Base-by-base conservation (phyloP, 306 rosid genomes). In the Acmispon strigosus region DNA sequence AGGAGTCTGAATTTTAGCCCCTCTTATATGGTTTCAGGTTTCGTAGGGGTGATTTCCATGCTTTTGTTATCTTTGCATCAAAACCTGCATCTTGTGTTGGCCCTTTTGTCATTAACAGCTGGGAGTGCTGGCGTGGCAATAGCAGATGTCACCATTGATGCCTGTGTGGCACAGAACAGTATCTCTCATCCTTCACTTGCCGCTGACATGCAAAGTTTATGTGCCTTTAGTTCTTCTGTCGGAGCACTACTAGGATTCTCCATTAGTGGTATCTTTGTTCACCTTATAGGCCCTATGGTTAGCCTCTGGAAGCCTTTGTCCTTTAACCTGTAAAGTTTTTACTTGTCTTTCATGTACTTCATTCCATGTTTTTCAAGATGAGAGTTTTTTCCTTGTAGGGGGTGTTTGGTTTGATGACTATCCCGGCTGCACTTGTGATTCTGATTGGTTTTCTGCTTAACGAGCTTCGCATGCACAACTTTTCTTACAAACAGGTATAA, bases 71-170 rank as follows among this genome's bases (percentile, higher is more conserved):
- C 95, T 16, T 70, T 78, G 68, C 92, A 87, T 22, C 78, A 83
- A 61, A 83, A 87, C 62, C 78, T 94, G 76, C 98, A 87, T 74
- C 82, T 94, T 24, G 85, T 83, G 62, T 78, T 90, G 34, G 98
- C 98, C 39, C 27, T 94, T 41, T 49, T 89, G 80, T 52, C 88
- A 60, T 77, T 94, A 66, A 90, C 97, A 55, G 86, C 81, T 6
- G 92, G 87, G 53, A 94, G 97, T 79, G 90, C 92, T 29, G 96
- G 95, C 47, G 94, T 71, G 66, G 97, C 98, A 45, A 82, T 74
- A 76, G 97, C 98, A 22, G 98, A 94, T 52, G 98, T 94, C 63
- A 94, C 98, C 39, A 94, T 94, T 66, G 98, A 90, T 77, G 98
- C 98, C 12, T 94, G 98, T 65, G 95, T 89, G 64, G 98, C 98